Evolutionary conservation across 257 asterid species (phyloP).

Genomic region (Ajuga chamaepitys): DNA sequence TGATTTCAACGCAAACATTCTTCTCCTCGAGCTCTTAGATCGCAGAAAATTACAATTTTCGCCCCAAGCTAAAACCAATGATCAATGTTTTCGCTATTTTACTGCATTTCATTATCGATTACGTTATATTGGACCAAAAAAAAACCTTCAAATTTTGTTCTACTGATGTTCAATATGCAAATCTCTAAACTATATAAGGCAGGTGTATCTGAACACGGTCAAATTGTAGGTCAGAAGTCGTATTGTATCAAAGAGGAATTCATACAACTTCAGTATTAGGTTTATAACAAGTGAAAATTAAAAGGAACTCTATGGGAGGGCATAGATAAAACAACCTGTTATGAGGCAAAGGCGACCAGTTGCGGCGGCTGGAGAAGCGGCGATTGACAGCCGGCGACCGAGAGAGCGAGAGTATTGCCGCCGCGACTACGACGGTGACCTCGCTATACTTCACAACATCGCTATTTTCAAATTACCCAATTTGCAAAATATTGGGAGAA

Average conservation of each 20-base stretch:
- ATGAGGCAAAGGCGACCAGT: conserved; percentile 57
- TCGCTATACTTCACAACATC: conserved; percentile 57
- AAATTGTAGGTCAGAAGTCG: neutral
- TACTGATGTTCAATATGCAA: neutral
- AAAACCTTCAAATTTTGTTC: neutral
- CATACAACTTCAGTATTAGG: neutral
- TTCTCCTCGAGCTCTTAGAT: no score
- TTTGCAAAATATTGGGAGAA: no score
- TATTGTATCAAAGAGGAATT: neutral
- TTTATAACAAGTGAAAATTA: neutral
- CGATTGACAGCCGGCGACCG: conserved; percentile 60
- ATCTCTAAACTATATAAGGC: neutral
- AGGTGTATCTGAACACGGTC: neutral
- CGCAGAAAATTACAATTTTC: neutral
- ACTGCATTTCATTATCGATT: neutral
- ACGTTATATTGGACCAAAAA: neutral
- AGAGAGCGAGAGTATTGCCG: conserved; percentile 65
- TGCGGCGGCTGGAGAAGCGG: conserved; percentile 47
- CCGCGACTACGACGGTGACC: conserved; percentile 72
- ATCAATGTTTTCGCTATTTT: no score
- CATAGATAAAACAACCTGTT: conserved; percentile 35
- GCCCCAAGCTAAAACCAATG: neutral
- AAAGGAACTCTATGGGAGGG: neutral
- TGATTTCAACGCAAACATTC: neutral
- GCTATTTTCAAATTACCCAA: neutral